Evolutionary conservation across 2,329 filamentous ascomycete genomes (phyloP), one percentile per base, ranked within the genome.

Genomic region (Exserohilum turcica): DNA sequence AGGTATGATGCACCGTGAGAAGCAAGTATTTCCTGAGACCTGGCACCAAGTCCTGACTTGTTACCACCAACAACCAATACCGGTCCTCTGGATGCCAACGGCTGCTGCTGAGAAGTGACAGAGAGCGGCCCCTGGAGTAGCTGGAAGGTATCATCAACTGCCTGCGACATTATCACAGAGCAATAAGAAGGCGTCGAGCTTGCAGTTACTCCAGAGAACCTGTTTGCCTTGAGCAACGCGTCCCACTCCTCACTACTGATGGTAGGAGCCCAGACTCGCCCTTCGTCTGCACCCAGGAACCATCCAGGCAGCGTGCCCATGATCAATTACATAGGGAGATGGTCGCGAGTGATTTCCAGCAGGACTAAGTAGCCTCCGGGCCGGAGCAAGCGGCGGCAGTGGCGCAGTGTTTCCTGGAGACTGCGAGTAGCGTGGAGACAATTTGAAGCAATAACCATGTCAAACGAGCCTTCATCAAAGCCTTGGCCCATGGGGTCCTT

Each of bases 241-340:
- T 70, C 59, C 71, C 71, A 75, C 38, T 60, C 15, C 6, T 33
- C 8, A 3, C 8, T 4, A 5, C 18, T 27, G 13, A 61, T 12
- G 3, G 24, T n/a, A 3, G 60, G 58, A 6, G 18, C 13, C 8
- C 10, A 43, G 32, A 9, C 9, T 27, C 57, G 24, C 60, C 48
- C 38, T 45, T 67, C 3, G 5, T 51, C 50, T 2, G n/a, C 21
- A 5, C 57, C 59, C 2, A 69, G 43, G 76, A 76, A 79, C 76
- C 76, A 79, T 0, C 75, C 76, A 8, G 73, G 66, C 0, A 78
- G 52, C 3, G 64, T 52, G 1, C 72, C 73, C n/a, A 77, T 37
- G 10, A 60, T 31, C 16, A 32, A 21, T 10, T 35, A 40, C 19
- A 8, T 5, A 1, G 45, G 31, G n/a, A 52, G 54, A 6, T 53